Base-by-base conservation (phyloP, 352 stramenopile genomes). In the Pythium insidiosum region DNA sequence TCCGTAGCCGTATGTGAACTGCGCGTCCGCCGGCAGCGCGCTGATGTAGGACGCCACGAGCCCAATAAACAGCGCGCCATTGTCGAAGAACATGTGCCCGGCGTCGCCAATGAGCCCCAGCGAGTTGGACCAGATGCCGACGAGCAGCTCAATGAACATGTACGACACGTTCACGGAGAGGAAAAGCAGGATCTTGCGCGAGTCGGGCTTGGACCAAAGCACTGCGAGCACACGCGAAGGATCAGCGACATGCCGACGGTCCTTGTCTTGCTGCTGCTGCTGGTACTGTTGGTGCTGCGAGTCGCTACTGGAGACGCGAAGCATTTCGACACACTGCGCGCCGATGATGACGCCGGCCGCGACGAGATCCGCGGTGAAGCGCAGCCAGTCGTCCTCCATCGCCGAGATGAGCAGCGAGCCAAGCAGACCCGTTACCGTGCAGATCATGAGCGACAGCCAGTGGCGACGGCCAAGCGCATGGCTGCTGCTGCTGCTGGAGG, bases 71-170 rank as follows among this genome's bases (percentile, higher is more conserved):
- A 95, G 63, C 16, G 84, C 82, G 13, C 73, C 66, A 31, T 92
- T 91, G 60, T 95, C 84, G 47, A 91, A 92, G 16, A 91, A 67
- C 84, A 95, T 95, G 66, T 95, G 84, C 4, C 81, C 82, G 13
- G 84, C 84, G 42, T 95, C 84, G 13, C 78, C 78, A 48, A 91
- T 85, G 28, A 95, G 72, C 3, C 80, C 84, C 16, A 95, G 62
- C 21, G 84, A 91, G 47, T 92, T 91, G 12, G 75, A 87, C 53
- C 66, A 84, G 23, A 90, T 63, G n/a, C 81, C 84, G 7, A 92
- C 84, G 6, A 66, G 66, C 19, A 95, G 64, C 39, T 95, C 84
- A 23, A 95, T 66, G 37, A 94, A 77, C 84, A 95, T 95, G 60
- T 91, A 94, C 38, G 59, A 66, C 30, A 91, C 61, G 52, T 88